A percentile compares a stretch with the other conserved stretches of the same genome.
These are phyloP conservation scores for Ogataea thermomethanolica DNA, from an alignment of 805 yeast genomes.

Conservation along the genomic window DNA sequence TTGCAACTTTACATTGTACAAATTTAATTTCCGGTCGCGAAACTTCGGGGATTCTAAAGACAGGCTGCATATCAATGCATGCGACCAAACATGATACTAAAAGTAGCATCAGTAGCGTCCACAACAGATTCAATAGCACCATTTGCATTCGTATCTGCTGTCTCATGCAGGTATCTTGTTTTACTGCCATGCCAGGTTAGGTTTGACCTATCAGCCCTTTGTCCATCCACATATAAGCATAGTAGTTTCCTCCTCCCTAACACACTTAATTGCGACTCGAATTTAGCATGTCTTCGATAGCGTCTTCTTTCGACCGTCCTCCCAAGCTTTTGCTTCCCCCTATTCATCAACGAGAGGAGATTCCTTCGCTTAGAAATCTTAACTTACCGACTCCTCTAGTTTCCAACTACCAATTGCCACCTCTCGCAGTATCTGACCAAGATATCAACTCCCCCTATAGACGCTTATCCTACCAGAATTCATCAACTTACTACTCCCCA, in stretches of 20 bases:
- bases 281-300: constrained; percentile 10
- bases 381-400: constrained; percentile 16
- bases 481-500: constrained; percentile 6
- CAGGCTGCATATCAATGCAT: constrained; percentile 2
- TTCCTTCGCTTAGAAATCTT: constrained; percentile 16
- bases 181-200: constrained; percentile 7
- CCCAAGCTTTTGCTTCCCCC: constrained; percentile 8
- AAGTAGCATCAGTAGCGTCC: constrained; percentile 1
- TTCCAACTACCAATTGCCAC: constrained; percentile 8
- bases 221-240: constrained; percentile 4
- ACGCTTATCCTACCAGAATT: constrained; percentile 7
- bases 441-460: constrained; percentile 2
- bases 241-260: background rate
- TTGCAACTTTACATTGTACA: too few species aligned
- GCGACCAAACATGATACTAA: constrained; percentile 8
- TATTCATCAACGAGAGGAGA: constrained; percentile 7
- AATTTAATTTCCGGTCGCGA: too few species aligned
- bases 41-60: background rate
- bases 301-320: constrained; percentile 19
- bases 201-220: constrained; percentile 7
- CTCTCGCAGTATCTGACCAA: constrained; percentile 4
- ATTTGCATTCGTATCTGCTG: constrained; percentile 1
- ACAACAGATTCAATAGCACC: constrained; percentile 1
- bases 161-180: background rate
- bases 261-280: background rate